phyloP scores from a whole-genome alignment of 2,329 filamentous ascomycete genomes.

The Alternaria viburni region DNA sequence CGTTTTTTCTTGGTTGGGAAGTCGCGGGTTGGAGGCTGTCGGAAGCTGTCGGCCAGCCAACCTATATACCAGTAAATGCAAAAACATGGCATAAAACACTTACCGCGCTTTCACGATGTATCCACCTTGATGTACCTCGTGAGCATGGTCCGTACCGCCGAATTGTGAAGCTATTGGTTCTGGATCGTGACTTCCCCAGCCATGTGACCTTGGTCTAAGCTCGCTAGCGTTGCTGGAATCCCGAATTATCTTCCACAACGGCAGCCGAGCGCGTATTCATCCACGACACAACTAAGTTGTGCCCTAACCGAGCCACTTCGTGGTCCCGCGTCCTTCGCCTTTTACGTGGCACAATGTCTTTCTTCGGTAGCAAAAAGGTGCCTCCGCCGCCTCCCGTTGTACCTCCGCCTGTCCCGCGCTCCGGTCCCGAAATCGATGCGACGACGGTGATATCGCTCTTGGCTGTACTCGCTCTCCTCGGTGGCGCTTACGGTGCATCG shows the following conservation, averaged over 20 bases:
- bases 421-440: constrained; percentile 50
- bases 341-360: constrained; percentile 17
- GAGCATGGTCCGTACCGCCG: constrained; percentile 22
- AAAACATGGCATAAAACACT: constrained; percentile 27
- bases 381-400: constrained; percentile 63
- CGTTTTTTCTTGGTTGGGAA: constrained; percentile 4
- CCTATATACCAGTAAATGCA: constrained; percentile 25
- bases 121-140: constrained; percentile 19
- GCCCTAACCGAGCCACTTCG: constrained; percentile 10
- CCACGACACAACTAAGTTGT: constrained; percentile 12
- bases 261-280: constrained; percentile 11
- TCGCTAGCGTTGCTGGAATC: constrained; percentile 21
- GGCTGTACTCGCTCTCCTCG: constrained; percentile 61
- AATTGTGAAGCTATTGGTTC: constrained; percentile 28
- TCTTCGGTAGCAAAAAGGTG: constrained; percentile 30
- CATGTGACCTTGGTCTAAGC: constrained; percentile 30
- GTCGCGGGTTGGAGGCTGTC: neutral
- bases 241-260: constrained; percentile 16
- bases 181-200: constrained; percentile 36
- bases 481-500: constrained; percentile 59
- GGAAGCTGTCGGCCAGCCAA: neutral
- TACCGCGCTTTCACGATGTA: constrained; percentile 9
- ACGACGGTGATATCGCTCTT: constrained; percentile 63
- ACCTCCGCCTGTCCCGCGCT: constrained; percentile 62
- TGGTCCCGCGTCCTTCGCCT: neutral